Percentiles rank a stretch among this genome's conserved stretches.
Conservation (phyloP, 495 filamentous ascomycete species). For the Penicillium daleae region DNA sequence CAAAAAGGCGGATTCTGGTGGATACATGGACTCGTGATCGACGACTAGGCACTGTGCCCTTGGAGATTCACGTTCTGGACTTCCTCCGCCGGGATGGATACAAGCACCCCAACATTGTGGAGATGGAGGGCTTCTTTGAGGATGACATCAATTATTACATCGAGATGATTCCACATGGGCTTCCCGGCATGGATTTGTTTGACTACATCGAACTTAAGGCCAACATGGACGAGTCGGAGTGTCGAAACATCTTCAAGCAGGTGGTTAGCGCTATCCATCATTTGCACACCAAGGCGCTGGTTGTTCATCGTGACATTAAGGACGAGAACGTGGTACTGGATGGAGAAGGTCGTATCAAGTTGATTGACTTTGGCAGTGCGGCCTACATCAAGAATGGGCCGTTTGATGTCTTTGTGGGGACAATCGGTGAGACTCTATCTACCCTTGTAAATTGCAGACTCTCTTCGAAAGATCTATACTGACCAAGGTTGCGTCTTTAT, state of each 20-base stretch:
- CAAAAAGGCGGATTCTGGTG: constrained; percentile 93
- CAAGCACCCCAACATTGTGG: constrained; percentile 93
- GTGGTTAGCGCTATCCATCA: constrained; percentile 88
- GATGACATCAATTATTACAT: constrained; percentile 99
- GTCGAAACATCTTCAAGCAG: constrained; percentile 92
- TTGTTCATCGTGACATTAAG: constrained; percentile 98
- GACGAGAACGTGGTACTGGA: constrained; percentile 97
- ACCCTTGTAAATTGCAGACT: not conserved
- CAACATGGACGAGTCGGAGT: constrained; percentile 95
- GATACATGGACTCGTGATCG: constrained; percentile 98
- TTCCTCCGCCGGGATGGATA: constrained; percentile 87
- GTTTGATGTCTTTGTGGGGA: constrained; percentile 98
- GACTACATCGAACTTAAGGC: constrained; percentile 97
- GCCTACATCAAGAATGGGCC: constrained; percentile 98
- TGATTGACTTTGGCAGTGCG: constrained; percentile 97
- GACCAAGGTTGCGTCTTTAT: not conserved
- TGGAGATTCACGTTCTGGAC: constrained; percentile 97
- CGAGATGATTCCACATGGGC: constrained; percentile 94
- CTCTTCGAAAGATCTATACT: no score
- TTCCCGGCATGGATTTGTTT: constrained; percentile 98
- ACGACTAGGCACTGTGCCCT: constrained; percentile 90
- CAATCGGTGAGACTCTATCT: constrained; percentile 79
- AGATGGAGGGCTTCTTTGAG: constrained; percentile 99
- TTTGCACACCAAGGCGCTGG: constrained; percentile 85
- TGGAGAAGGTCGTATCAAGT: constrained; percentile 91